These are phyloP conservation scores for Acaromyces ingoldii DNA, from an alignment of 1,284 basidiomycete species.

Conservation along the genomic window DNA sequence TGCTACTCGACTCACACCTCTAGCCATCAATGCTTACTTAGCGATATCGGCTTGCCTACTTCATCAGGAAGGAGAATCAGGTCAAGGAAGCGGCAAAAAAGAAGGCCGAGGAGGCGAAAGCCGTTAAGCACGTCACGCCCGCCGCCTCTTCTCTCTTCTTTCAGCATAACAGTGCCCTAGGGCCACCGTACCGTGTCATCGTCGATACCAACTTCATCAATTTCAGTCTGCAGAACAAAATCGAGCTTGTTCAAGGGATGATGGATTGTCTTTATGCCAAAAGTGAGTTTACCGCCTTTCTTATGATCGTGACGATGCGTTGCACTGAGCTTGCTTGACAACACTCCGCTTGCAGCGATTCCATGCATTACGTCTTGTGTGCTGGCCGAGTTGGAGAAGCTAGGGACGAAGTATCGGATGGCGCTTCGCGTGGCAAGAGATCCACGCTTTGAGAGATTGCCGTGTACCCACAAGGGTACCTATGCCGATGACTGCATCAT, in stretches of 20 bases:
- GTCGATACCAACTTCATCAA: constrained; percentile 99
- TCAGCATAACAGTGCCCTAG: constrained; percentile 89
- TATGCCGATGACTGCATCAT: constrained; percentile 99
- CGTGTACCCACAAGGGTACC: constrained; percentile 86
- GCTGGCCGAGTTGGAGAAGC: constrained; percentile 93
- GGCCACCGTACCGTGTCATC: constrained; percentile 91
- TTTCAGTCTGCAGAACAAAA: constrained; percentile 94
- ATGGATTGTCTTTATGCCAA: constrained; percentile 99
- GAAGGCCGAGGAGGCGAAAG: constrained; percentile 22
- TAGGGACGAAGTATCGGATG: constrained; percentile 91
- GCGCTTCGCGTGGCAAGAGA: constrained; percentile 94
- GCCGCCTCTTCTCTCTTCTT: constrained; percentile 81
- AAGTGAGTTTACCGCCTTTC: constrained; percentile 60
- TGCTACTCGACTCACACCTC: not conserved
- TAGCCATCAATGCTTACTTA: not conserved
- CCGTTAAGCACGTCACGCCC: constrained; percentile 30
- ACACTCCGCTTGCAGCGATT: constrained; percentile 67
- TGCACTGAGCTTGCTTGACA: not conserved
- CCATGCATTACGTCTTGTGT: constrained; percentile 98
- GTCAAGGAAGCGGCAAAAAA: constrained; percentile 12
- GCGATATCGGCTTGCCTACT: not conserved
- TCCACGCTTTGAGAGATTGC: constrained; percentile 87
- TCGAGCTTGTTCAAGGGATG: constrained; percentile 94
- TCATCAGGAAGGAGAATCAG: constrained; percentile 5
- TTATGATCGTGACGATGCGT: not conserved